Evolutionary conservation across 495 filamentous ascomycete genomes (phyloP), one percentile per base, ranked within the genome.

Genomic region (Pseudomonodictys pantanalensis): DNA sequence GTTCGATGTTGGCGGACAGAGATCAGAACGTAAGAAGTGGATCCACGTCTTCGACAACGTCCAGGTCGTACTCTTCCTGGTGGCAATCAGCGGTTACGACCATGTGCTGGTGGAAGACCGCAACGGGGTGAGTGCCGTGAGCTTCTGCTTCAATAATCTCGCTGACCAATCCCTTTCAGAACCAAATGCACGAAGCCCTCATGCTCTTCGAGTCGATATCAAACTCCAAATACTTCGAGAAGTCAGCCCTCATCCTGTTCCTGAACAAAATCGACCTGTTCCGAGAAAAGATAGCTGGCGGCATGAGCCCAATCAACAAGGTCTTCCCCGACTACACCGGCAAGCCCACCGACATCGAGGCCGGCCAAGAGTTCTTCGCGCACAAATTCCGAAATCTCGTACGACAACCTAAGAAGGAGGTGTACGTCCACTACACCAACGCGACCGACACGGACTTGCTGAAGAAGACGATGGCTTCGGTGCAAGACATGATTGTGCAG

Each of bases 41-140:
- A 99, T 99, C 58, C 93, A 99, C 79, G 96, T 92, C 80, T 98
- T 98, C 78, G 93, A 98, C 79, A 97, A 98, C 68, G 93, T 98
- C 69, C 96, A 92, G 43, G 96, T 93, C 17, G 96, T 98, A 66
- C 88, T 98, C 32, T 98, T 98, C 85, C 76, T 98, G 55, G 93
- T 97, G 55, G 93, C 93, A 73, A 98, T 98, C 72, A 97, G 93
- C 68, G 93, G 96, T 73, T 98, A 98, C 81, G 93, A 98, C 72
- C 93, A 97, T 76, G 80, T 97, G 64, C 82, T 98, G 22, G 96
- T 98, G 72, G 93, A 98, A 75, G 93, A 98, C 55, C 48, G 68
- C 12, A 70, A 64, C 46, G 68, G 68, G 23, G 68, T 68, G 54
- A 39, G 65, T 64, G 25, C 6, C 17, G n/a, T 44, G 12, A 32